Conservation (phyloP, 192 early-diverging fungal species). For the Linnemannia zychae region DNA sequence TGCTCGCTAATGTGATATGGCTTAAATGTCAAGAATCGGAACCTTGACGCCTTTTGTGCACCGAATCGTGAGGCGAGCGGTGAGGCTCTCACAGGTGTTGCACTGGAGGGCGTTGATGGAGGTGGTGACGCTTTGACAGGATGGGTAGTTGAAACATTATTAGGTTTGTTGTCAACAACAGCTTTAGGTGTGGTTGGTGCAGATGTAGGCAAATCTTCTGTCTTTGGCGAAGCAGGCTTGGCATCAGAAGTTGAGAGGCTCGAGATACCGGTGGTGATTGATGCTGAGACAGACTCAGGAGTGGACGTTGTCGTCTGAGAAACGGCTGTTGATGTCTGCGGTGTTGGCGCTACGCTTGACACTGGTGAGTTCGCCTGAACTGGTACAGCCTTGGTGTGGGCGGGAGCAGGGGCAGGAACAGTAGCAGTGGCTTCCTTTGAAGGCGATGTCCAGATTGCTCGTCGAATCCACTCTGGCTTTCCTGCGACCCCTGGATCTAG, state of each 20-base stretch:
- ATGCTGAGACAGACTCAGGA: neutral
- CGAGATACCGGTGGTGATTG: neutral
- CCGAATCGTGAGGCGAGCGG: slow-evolving; percentile 62
- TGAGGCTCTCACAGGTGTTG: slow-evolving; percentile 53
- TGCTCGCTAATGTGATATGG: slow-evolving; percentile 71
- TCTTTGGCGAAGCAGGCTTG: neutral
- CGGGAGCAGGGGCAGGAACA: neutral
- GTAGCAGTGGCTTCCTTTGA: neutral
- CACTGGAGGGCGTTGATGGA: slow-evolving; percentile 25
- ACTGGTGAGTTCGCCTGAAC: neutral
- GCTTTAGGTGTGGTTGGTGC: neutral
- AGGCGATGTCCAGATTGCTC: neutral
- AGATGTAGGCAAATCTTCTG: neutral
- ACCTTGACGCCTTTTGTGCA: slow-evolving; percentile 56
- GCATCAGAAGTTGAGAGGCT: neutral
- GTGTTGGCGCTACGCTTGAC: neutral
- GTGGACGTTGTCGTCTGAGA: neutral
- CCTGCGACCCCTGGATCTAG: slow-evolving; percentile 65
- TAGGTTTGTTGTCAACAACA: neutral
- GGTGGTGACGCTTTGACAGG: slow-evolving; percentile 4
- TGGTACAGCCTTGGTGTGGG: neutral
- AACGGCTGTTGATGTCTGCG: neutral
- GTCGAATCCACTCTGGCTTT: slow-evolving; percentile 26
- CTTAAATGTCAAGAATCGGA: slow-evolving; percentile 72
- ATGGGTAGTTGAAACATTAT: neutral